Base-by-base conservation (phyloP, 1,139 yeast genomes). In the Hansenula lynferdii region DNA sequence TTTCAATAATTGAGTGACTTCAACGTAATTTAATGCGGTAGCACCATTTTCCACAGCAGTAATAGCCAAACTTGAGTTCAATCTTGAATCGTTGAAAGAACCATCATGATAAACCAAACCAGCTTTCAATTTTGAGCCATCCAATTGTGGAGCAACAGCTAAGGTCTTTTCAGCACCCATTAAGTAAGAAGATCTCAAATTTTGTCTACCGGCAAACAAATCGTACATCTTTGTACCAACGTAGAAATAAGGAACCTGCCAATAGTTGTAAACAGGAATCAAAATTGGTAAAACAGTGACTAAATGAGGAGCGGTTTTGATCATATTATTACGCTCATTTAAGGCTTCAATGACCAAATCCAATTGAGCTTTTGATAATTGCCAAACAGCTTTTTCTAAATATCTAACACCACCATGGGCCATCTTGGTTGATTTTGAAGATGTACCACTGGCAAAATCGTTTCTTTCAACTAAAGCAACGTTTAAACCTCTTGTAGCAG, bases 391-490 rank as follows among this genome's bases (percentile, higher is more conserved):
- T 68, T 90, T 90, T 63, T 90, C 97, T 58, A 90, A 75, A 64
- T 90, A 90, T 56, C 97, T 74, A 38, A 90, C 97, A 58, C 97
- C 97, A 49, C 97, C 97, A 60, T 90, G 97, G 33, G 96, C 96
- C 80, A 90, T 85, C 66, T 90, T 90, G 40, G 97, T 90, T n/a
- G 95, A 85, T 56, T 90, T 83, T 24, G 96, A 87, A 5, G 96
- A 85, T 14, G 97, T 90, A 34, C 96, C 97, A 11, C 89, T 70
- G 10, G 96, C 95, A 59, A 84, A 90, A 65, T 90, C 97, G 49
- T 78, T 79, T 57, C 83, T 82, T 63, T 90, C 97, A 45, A 90
- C 73, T 43, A 90, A 64, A 41, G 95, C 87, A 34, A 89, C 96
- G 57, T 86, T 85, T 51, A 89, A 75, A 27, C 97, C 97, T 61